Conservation (phyloP, 495 filamentous ascomycete species). For the Penicillium daleae region DNA sequence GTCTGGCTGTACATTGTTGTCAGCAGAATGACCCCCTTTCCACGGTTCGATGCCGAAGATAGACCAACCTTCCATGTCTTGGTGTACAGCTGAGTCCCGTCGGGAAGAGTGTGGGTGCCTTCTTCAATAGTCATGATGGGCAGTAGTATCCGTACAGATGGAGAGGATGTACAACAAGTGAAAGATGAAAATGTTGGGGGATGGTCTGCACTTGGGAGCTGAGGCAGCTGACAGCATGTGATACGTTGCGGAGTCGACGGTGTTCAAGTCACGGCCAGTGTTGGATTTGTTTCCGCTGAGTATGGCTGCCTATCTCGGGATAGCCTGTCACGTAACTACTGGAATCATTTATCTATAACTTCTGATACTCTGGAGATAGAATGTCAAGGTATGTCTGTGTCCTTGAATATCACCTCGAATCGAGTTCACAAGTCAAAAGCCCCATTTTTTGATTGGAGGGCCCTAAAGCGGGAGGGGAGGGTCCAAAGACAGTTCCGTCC, state of each 20-base stretch:
- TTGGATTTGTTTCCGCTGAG: background rate
- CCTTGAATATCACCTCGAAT: no score
- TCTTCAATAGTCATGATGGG: slow-evolving; percentile 35
- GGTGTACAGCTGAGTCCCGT: slow-evolving; percentile 69
- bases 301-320: no score
- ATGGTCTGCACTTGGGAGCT: background rate
- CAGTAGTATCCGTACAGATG: background rate
- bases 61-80: slow-evolving; percentile 81
- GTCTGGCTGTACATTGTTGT: slow-evolving; percentile 45
- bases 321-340: background rate
- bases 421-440: background rate
- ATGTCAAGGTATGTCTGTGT: background rate
- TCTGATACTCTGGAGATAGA: background rate
- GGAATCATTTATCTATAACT: background rate
- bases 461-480: background rate
- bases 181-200: background rate
- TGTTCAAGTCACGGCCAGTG: background rate
- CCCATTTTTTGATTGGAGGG: background rate
- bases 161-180: background rate
- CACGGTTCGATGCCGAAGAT: background rate
- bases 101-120: slow-evolving; percentile 42
- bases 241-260: background rate
- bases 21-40: background rate
- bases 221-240: background rate
- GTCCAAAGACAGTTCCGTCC: no score